phyloP scores from a whole-genome alignment of 2,329 filamentous ascomycete genomes.

The Penicillium crustosum region DNA sequence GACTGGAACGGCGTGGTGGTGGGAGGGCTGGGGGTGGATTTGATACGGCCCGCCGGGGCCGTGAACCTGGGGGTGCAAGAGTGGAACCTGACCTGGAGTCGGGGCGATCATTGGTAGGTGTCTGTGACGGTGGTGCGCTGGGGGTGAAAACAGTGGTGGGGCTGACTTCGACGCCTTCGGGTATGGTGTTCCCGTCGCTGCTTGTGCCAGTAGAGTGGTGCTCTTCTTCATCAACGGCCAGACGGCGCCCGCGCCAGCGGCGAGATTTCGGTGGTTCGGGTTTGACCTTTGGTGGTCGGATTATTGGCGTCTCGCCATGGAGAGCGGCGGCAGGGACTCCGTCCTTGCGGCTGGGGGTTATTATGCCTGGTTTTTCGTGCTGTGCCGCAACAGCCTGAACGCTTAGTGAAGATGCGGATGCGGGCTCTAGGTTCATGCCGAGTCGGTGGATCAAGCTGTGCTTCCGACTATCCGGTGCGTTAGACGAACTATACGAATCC shows the following conservation, averaged over 20 bases:
- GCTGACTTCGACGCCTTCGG: constrained; percentile 26
- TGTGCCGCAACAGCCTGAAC: constrained; percentile 76
- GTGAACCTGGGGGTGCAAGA: constrained; percentile 27
- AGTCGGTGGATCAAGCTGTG: constrained; percentile 42
- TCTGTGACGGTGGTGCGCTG: constrained; percentile 3
- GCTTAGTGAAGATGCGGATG: constrained; percentile 71
- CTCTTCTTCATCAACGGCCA: constrained; percentile 34
- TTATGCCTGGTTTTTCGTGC: constrained; percentile 77
- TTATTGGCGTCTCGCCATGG: constrained; percentile 18
- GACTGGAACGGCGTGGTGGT: constrained; percentile 41
- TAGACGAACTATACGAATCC: constrained; percentile 30
- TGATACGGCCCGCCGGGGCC: constrained; percentile 33
- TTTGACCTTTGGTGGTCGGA: constrained; percentile 34
- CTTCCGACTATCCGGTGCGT: constrained; percentile 18
- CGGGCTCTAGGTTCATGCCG: constrained; percentile 69
- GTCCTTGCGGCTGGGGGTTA: constrained; percentile 68
- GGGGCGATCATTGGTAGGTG: constrained; percentile 14
- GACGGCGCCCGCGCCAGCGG: constrained; percentile 43
- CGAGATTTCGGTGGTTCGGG: constrained; percentile 46
- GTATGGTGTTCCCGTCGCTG: constrained; percentile 29
- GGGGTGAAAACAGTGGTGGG: constrained; percentile 14
- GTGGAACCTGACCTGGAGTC: constrained; percentile 27
- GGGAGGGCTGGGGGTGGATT: constrained; percentile 44
- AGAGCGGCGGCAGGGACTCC: constrained; percentile 32
- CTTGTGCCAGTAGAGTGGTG: constrained; percentile 22